Conservation (phyloP, 192 early-diverging fungal species). For the Phycomyces nitens region DNA sequence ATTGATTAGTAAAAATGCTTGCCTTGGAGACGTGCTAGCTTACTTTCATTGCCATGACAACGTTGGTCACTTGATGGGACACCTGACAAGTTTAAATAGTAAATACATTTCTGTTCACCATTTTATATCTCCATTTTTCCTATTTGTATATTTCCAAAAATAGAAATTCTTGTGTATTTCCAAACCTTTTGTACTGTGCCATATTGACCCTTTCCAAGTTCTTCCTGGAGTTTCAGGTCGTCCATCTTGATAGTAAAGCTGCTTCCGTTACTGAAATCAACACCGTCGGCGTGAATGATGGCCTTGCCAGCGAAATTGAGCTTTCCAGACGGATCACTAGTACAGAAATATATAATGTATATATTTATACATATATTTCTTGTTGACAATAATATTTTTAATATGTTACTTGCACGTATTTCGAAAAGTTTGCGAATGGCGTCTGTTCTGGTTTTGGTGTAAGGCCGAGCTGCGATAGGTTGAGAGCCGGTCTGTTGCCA, state of each 20-base stretch:
- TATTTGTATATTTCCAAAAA: no score
- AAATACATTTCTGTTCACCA: neutral
- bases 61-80: conserved; percentile 79
- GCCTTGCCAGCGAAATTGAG: conserved; percentile 93
- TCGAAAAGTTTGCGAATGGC: conserved; percentile 65
- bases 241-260: conserved; percentile 87
- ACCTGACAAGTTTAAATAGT: conserved; percentile 34
- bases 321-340: conserved; percentile 80
- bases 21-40: no score
- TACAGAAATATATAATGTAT: conserved; percentile 7
- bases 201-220: conserved; percentile 89
- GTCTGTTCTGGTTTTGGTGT: conserved; percentile 31
- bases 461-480: conserved; percentile 28
- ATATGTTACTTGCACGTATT: conserved; percentile 55
- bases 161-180: no score
- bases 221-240: conserved; percentile 72
- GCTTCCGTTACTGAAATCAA: conserved; percentile 87
- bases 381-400: conserved; percentile 3
- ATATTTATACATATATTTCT: conserved; percentile 8
- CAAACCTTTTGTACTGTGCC: conserved; percentile 82
- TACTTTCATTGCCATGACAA: conserved; percentile 85
- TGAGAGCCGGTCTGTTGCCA: conserved; percentile 16
- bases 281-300: conserved; percentile 82
- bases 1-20: no score
- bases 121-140: neutral